Evolutionary conservation across 345 rosid genomes (phyloP).

Genomic region (Clausena lansium): DNA sequence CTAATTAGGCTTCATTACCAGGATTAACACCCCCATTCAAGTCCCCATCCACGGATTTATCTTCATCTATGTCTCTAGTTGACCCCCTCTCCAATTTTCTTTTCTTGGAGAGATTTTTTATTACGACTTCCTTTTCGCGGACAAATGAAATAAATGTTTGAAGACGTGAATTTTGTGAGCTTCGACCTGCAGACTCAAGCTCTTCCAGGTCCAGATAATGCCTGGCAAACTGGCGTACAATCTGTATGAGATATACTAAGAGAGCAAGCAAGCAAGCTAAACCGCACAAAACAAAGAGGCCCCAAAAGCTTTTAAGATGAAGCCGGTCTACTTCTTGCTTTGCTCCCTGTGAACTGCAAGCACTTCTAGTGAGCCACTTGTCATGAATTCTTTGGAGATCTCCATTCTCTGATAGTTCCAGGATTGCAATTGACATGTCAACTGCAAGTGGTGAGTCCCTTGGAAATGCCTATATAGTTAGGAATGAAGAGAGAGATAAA

Average conservation of each 20-base stretch:
- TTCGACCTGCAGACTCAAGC: not conserved
- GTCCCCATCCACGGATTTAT: not conserved
- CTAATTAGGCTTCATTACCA: not conserved
- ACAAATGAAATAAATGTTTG: conserved; percentile 18
- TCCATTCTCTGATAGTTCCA: conserved; percentile 23
- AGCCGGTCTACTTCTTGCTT: conserved; percentile 2
- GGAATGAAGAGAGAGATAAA: not conserved
- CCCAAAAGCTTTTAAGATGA: conserved; percentile 20
- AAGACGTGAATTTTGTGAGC: not conserved
- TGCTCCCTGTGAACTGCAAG: not conserved
- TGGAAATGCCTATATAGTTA: conserved; percentile 17
- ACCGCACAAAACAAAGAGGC: conserved; percentile 19
- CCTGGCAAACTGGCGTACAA: not conserved
- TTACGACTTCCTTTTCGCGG: conserved; percentile 8
- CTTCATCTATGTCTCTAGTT: not conserved
- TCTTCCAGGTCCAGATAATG: not conserved
- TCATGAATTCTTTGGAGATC: conserved; percentile 24
- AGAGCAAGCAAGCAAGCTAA: conserved; percentile 1
- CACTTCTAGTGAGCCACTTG: conserved; percentile 17
- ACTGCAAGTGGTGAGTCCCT: conserved; percentile 21
- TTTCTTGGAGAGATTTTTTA: conserved; percentile 4
- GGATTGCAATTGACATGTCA: conserved; percentile 25
- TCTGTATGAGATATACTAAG: conserved; percentile 1
- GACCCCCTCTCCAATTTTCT: conserved; percentile 2
- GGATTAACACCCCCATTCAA: not conserved